Evolutionary conservation across 495 filamentous ascomycete genomes (phyloP).

Genomic region (Neurospora sp.): DNA sequence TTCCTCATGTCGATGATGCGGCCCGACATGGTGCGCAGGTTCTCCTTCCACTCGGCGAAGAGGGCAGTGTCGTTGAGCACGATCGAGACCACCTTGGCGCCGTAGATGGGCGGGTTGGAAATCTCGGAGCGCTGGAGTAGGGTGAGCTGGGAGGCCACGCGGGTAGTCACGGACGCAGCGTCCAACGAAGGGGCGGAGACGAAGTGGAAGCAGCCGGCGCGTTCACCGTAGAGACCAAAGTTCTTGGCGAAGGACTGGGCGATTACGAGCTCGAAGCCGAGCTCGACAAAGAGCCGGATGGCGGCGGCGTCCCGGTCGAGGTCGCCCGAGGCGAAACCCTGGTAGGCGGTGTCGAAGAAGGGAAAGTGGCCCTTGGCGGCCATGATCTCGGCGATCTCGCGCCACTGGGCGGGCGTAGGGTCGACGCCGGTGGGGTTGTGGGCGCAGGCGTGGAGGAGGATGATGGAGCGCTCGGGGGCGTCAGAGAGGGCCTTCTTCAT

Average conservation of each 20-base stretch:
- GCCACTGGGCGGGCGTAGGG: constrained; percentile 90
- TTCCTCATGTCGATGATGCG: constrained; percentile 85
- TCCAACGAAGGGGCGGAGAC: constrained; percentile 64
- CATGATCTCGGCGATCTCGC: constrained; percentile 69
- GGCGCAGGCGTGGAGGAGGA: constrained; percentile 92
- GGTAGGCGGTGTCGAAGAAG: constrained; percentile 98
- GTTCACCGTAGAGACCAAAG: constrained; percentile 95
- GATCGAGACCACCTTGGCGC: constrained; percentile 72
- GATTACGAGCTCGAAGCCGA: constrained; percentile 91
- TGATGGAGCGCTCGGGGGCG: constrained; percentile 69
- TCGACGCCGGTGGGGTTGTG: constrained; percentile 99
- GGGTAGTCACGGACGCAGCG: constrained; percentile 48
- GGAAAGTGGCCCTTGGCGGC: constrained; percentile 75
- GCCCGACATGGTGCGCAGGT: constrained; percentile 87
- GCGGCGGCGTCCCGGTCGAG: constrained; percentile 79
- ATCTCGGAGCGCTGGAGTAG: constrained; percentile 96
- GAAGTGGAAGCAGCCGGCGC: constrained; percentile 93
- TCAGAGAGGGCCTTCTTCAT: constrained; percentile 59
- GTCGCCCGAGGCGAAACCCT: constrained; percentile 93
- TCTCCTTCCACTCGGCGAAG: constrained; percentile 90
- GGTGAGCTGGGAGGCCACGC: constrained; percentile 79
- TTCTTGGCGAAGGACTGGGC: constrained; percentile 99
- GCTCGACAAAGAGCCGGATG: constrained; percentile 82
- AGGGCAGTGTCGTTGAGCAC: constrained; percentile 74
- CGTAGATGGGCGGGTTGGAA: constrained; percentile 90